These are phyloP conservation scores for Ulmus americana DNA, from an alignment of 331 rosid genomes.

Conservation along the genomic window DNA sequence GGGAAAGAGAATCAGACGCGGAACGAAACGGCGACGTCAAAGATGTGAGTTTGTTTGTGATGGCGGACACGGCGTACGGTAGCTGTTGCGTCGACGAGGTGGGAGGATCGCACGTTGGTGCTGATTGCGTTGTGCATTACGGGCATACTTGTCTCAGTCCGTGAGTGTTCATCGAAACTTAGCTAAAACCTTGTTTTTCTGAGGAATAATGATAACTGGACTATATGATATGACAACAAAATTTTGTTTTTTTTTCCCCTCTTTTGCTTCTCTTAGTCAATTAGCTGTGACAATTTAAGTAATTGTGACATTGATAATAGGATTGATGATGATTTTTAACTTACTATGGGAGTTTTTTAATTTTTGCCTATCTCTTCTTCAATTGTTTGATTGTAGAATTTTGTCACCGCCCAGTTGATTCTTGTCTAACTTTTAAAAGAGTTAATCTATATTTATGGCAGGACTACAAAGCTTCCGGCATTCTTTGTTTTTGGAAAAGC, in stretches of 20 bases:
- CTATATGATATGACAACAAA: too few relatives aligned
- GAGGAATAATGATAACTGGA: neutral
- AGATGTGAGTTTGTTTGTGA: conserved; percentile 50
- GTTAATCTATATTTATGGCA: conserved; percentile 27
- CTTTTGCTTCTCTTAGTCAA: too few relatives aligned
- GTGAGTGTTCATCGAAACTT: conserved; percentile 38
- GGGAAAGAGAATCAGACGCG: conserved; percentile 19
- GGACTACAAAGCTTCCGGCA: conserved; percentile 74
- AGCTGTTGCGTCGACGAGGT: conserved; percentile 94
- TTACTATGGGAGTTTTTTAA: too few relatives aligned
- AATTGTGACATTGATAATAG: neutral
- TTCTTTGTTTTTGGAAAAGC: conserved; percentile 74
- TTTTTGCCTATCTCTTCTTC: neutral
- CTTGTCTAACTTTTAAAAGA: neutral
- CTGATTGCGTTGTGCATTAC: conserved; percentile 76
- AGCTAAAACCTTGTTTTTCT: neutral
- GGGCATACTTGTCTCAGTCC: conserved; percentile 90
- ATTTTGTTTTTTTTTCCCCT: too few relatives aligned
- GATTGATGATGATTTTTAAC: too few relatives aligned
- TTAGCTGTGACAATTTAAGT: too few relatives aligned
- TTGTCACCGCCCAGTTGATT: conserved; percentile 6
- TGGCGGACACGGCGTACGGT: conserved; percentile 89
- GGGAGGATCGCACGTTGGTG: conserved; percentile 70
- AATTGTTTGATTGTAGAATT: neutral
- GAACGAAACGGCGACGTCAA: conserved; percentile 22